These are phyloP conservation scores for Nepenthes gracilis DNA, from an alignment of 148 eudicot species.

Conservation along the genomic window DNA sequence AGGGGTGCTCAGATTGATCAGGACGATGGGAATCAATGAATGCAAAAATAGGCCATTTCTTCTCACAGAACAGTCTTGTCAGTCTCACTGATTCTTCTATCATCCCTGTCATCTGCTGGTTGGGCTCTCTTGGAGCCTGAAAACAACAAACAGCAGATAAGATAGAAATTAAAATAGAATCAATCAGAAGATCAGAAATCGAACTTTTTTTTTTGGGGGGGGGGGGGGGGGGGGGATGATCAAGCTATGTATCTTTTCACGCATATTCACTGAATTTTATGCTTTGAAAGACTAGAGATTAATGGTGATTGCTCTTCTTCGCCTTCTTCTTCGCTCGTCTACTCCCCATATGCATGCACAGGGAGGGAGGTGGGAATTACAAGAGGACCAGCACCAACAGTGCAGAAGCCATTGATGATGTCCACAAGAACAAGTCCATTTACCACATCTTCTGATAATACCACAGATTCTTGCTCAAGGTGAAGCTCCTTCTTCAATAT, in stretches of 20 bases:
- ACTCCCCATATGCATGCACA: not conserved
- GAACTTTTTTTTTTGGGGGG: too few relatives aligned
- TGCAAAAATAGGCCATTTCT: conserved; percentile 29
- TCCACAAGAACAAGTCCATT: conserved; percentile 26
- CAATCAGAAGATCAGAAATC: not conserved
- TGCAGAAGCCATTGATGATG: conserved; percentile 42
- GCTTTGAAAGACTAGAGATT: too few relatives aligned
- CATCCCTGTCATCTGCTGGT: conserved; percentile 23
- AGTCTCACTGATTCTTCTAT: conserved; percentile 23
- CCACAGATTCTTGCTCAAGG: conserved; percentile 21
- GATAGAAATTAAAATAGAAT: not conserved
- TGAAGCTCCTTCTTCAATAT: conserved; percentile 24
- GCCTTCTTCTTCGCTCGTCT: not conserved
- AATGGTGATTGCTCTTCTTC: too few relatives aligned
- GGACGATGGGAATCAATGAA: conserved; percentile 31
- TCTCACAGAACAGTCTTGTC: conserved; percentile 24
- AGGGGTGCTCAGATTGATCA: conserved; percentile 26
- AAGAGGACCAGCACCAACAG: conserved; percentile 30
- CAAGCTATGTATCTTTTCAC: too few relatives aligned
- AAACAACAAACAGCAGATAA: not conserved
- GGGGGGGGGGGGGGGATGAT: too few relatives aligned
- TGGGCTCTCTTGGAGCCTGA: conserved; percentile 31
- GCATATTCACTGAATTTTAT: too few relatives aligned
- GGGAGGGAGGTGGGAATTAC: conserved; percentile 2
- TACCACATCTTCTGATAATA: not conserved